phyloP scores from a whole-genome alignment of 805 yeast species.

The Candida ulmi region DNA sequence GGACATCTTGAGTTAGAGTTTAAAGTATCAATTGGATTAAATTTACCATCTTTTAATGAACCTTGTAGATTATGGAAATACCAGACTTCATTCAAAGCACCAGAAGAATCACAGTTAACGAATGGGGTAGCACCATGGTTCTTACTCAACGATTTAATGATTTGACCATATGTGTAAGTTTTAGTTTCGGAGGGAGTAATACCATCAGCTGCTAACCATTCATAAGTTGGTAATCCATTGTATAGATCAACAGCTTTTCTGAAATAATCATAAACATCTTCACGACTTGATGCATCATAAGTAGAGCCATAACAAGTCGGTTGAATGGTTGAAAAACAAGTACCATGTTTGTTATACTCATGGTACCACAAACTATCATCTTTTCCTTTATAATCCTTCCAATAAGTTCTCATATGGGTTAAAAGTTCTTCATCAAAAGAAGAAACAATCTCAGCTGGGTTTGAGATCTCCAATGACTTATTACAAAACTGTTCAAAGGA shows the following conservation, averaged over 20 bases:
- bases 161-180: constrained; percentile 53
- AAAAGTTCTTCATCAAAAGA: constrained; percentile 45
- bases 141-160: constrained; percentile 44
- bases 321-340: constrained; percentile 78
- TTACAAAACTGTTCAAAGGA: constrained; percentile 78
- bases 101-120: constrained; percentile 51
- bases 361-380: constrained; percentile 80
- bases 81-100: constrained; percentile 52
- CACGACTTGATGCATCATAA: constrained; percentile 13
- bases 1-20: constrained; percentile 64
- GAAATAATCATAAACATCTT: constrained; percentile 64
- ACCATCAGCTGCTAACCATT: constrained; percentile 59
- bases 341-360: constrained; percentile 92
- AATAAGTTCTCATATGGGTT: constrained; percentile 47
- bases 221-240: constrained; percentile 56
- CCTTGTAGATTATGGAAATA: constrained; percentile 77
- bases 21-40: constrained; percentile 55
- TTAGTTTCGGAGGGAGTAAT: constrained; percentile 59
- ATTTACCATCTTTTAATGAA: constrained; percentile 59
- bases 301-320: constrained; percentile 57
- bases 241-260: constrained; percentile 53
- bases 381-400: constrained; percentile 71
- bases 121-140: constrained; percentile 53
- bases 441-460: constrained; percentile 41
- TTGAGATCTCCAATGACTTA: constrained; percentile 44